Percentiles rank a stretch among this genome's conserved stretches.
Conservation (phyloP, 352 stramenopile genomes). For the Pythium rishiriense region DNA sequence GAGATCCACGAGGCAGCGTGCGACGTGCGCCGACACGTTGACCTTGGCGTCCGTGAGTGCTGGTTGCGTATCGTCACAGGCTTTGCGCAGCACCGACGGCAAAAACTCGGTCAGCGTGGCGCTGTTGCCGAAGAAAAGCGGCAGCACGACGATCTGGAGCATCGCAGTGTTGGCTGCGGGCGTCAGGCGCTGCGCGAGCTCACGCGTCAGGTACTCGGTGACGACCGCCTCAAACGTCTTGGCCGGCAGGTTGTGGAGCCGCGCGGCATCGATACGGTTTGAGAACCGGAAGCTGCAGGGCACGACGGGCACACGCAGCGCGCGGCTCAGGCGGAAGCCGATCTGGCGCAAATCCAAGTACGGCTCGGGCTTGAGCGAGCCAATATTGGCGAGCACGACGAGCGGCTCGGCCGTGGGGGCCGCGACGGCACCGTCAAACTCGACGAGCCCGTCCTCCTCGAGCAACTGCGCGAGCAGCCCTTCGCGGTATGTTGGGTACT, state of each 20-base stretch:
- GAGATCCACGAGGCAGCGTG: conserved; percentile 59
- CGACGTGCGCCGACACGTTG: conserved; percentile 36
- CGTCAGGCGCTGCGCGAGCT: conserved; percentile 12
- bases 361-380: conserved; percentile 64
- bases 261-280: conserved; percentile 53
- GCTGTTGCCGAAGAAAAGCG: conserved; percentile 81
- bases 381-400: conserved; percentile 74
- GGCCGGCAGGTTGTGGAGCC: conserved; percentile 64
- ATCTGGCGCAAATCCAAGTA: conserved; percentile 78
- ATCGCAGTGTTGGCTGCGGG: not conserved
- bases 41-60: conserved; percentile 2
- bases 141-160: conserved; percentile 59
- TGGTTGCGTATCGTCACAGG: conserved; percentile 23
- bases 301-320: conserved; percentile 52
- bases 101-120: conserved; percentile 77
- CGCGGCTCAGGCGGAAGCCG: conserved; percentile 60
- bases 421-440: conserved; percentile 3
- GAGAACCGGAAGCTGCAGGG: conserved; percentile 82
- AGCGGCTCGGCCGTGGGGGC: conserved; percentile 24
- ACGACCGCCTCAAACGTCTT: conserved; percentile 71
- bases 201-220: conserved; percentile 38
- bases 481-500: conserved; percentile 82
- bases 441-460: conserved; percentile 55
- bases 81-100: conserved; percentile 54
- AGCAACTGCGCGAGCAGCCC: conserved; percentile 76